phyloP scores from a whole-genome alignment of 2,329 filamentous ascomycete genomes.

The Juglanconis oblonga region DNA sequence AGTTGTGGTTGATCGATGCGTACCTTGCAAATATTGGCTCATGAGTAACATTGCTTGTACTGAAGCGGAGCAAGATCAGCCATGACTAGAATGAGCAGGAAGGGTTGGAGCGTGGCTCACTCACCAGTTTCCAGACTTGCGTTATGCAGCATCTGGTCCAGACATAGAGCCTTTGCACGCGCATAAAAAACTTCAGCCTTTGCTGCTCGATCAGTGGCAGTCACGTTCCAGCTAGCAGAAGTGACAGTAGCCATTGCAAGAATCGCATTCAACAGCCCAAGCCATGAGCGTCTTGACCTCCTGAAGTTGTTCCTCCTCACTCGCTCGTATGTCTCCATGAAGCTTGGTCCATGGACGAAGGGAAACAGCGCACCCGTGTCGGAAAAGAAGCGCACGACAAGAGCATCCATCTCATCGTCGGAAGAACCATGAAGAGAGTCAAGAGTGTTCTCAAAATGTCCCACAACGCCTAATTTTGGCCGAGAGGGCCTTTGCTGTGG shows the following conservation, averaged over 20 bases:
- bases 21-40: constrained; percentile 52
- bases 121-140: constrained; percentile 43
- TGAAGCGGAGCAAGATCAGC: constrained; percentile 14
- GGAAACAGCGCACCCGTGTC: constrained; percentile 23
- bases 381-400: constrained; percentile 19
- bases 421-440: constrained; percentile 15
- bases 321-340: constrained; percentile 18
- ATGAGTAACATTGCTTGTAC: constrained; percentile 49
- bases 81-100: not conserved
- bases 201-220: constrained; percentile 32
- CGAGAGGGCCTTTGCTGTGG: not conserved
- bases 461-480: not conserved
- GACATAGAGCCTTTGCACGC: constrained; percentile 40
- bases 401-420: constrained; percentile 13
- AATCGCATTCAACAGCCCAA: constrained; percentile 48
- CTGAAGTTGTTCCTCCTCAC: constrained; percentile 22
- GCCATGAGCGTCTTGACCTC: constrained; percentile 44
- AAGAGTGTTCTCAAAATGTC: not conserved
- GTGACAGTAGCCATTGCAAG: constrained; percentile 44
- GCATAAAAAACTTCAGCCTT: constrained; percentile 44
- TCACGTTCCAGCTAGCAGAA: constrained; percentile 24
- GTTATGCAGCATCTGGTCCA: constrained; percentile 36
- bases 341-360: constrained; percentile 20
- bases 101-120: not conserved
- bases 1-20: constrained; percentile 49